phyloP scores from a whole-genome alignment of 305 asterid genomes.

The Fraxinus floribunda region DNA sequence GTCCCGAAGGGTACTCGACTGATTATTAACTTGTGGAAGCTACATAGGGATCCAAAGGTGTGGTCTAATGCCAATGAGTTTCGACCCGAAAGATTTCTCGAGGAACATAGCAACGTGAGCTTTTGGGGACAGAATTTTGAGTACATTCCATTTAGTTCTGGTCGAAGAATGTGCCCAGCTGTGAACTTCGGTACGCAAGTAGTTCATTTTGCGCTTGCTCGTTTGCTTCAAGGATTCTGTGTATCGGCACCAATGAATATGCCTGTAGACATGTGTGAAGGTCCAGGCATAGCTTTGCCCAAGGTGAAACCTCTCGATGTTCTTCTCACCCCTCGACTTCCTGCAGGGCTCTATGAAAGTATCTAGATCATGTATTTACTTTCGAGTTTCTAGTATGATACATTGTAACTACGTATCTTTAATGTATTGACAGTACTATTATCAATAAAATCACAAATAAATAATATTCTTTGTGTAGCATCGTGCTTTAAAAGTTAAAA shows the following conservation, averaged over 20 bases:
- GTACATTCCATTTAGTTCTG: constrained; percentile 40
- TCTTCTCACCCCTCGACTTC: constrained; percentile 35
- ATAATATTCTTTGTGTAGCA: not conserved
- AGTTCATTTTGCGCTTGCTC: constrained; percentile 32
- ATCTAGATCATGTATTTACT: not conserved
- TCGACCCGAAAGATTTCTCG: constrained; percentile 43
- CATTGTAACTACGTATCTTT: not conserved
- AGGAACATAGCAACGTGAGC: constrained; percentile 13
- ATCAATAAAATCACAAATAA: not conserved
- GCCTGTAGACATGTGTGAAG: constrained; percentile 48
- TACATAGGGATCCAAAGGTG: constrained; percentile 32
- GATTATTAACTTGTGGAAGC: constrained; percentile 37
- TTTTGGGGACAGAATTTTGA: constrained; percentile 31
- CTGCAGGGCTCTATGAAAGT: constrained; percentile 19
- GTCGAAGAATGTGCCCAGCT: constrained; percentile 46
- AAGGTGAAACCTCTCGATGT: constrained; percentile 41
- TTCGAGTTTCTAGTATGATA: not conserved
- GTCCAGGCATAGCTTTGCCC: constrained; percentile 42
- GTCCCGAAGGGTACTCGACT: constrained; percentile 40
- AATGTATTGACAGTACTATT: not conserved
- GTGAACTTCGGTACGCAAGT: constrained; percentile 33
- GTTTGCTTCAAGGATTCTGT: constrained; percentile 42
- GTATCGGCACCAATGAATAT: constrained; percentile 22
- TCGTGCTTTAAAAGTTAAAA: not conserved
- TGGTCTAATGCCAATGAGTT: constrained; percentile 38